These are phyloP conservation scores for Jackrogersella multiformis DNA, from an alignment of 495 filamentous ascomycete genomes.

Conservation along the genomic window DNA sequence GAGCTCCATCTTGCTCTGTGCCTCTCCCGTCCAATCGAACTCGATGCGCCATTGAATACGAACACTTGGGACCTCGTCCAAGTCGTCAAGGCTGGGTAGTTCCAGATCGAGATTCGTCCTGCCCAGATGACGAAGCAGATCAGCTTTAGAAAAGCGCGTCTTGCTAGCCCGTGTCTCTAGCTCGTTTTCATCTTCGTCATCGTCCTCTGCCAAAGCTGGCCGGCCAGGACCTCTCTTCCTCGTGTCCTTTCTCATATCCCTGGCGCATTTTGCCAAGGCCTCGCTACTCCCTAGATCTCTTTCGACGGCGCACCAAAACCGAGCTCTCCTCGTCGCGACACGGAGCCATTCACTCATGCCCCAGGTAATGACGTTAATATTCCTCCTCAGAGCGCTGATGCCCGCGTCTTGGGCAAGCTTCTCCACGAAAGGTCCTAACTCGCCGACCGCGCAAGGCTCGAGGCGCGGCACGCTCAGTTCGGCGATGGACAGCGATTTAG, in stretches of 20 bases:
- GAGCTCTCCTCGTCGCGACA: slow-evolving; percentile 54
- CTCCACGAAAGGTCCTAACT: slow-evolving; percentile 55
- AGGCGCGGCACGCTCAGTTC: slow-evolving; percentile 53
- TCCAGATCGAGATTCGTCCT: slow-evolving; percentile 54
- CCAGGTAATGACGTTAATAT: slow-evolving; percentile 58
- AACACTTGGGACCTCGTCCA: slow-evolving; percentile 42
- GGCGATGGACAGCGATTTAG: slow-evolving; percentile 49
- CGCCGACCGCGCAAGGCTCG: slow-evolving; percentile 52
- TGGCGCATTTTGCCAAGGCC: slow-evolving; percentile 40
- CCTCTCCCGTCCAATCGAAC: slow-evolving; percentile 73
- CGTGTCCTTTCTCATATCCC: slow-evolving; percentile 37
- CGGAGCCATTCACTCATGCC: slow-evolving; percentile 65
- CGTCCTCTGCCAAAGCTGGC: slow-evolving; percentile 23
- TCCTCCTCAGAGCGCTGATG: slow-evolving; percentile 51
- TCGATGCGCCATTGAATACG: slow-evolving; percentile 64
- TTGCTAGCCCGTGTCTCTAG: slow-evolving; percentile 20
- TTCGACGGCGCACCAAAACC: slow-evolving; percentile 57
- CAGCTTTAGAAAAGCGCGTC: slow-evolving; percentile 30
- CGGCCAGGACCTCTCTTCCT: slow-evolving; percentile 29
- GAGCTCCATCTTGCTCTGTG: slow-evolving; percentile 59
- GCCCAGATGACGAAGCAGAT: slow-evolving; percentile 54
- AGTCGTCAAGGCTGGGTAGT: slow-evolving; percentile 35
- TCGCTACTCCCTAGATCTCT: slow-evolving; percentile 49
- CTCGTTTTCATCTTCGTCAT: slow-evolving; percentile 26
- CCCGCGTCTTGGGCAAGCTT: slow-evolving; percentile 26